Base-by-base conservation (phyloP, 345 rosid species). In the Citrus maxima region DNA sequence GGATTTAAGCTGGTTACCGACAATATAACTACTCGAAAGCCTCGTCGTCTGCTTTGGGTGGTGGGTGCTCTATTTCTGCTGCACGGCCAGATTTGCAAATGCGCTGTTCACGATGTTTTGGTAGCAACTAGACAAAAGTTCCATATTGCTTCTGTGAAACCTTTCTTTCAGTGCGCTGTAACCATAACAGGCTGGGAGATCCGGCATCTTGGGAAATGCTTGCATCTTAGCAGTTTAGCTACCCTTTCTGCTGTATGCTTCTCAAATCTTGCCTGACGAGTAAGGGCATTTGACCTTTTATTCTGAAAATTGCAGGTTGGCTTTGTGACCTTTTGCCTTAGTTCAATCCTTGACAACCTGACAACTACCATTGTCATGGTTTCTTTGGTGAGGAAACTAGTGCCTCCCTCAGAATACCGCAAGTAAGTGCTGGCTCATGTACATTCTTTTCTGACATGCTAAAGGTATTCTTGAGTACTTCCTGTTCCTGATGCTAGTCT, bases 1-100 rank as follows among this genome's bases (percentile, higher is more conserved):
- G 99, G 99, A 73, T 96, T 96, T 89, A 96, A 96, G 88, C 87
- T 96, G 61, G 97, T 96, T 78, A 96, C 99, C 30, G 98, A 96
- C 84, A 92, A 89, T 85, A 96, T 96, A 78, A 96, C 95, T 56
- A 90, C 99, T 84, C 89, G 98, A 84, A 92, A 92, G 78, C 98
- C 97, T 21, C 85, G 77, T 73, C 82, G 93, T 28, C 91, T 96
- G 76, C 90, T 96, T 66, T 94, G 98, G 99, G 98, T 91, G 97
- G 99, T 96, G 75, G 69, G 98, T 83, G 56, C 62, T 83, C 54
- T 25, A 25, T 73, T 72, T 78, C 73, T 51, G 19, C 49, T 56
- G 27, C 63, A 64, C 69, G 37, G 35, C 60, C 73, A 73, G 55
- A 30, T 75, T 37, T 46, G 72, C 10, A 67, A 68, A 49, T 61